Percentiles rank a stretch among this genome's conserved stretches.
Conservation (phyloP, 805 yeast genomes). For the Nakazawaea populi region DNA sequence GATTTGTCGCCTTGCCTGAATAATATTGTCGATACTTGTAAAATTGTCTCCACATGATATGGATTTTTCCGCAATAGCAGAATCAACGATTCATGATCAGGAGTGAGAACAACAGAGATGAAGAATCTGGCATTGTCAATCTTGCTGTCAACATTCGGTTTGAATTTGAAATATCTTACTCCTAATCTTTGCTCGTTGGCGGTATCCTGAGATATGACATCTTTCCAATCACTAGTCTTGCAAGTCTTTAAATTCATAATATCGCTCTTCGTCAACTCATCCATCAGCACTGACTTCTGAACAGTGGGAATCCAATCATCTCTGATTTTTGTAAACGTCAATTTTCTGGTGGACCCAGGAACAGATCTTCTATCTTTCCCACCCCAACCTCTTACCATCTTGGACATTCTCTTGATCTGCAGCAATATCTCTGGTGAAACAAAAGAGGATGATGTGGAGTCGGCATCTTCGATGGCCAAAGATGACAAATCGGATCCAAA, state of each 20-base stretch:
- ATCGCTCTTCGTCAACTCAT: conserved; percentile 37
- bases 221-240: conserved; percentile 40
- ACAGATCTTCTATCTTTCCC: conserved; percentile 68
- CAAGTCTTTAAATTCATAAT: conserved; percentile 28
- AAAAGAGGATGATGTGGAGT: conserved; percentile 64
- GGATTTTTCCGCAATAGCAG: conserved; percentile 54
- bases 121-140: conserved; percentile 47
- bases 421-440: conserved; percentile 63
- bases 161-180: conserved; percentile 52
- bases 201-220: conserved; percentile 37
- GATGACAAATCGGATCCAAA: conserved; percentile 62
- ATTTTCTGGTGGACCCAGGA: conserved; percentile 69
- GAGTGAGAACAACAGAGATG: conserved; percentile 61
- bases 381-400: conserved; percentile 76
- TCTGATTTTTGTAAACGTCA: conserved; percentile 63
- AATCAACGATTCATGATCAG: conserved; percentile 72
- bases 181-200: conserved; percentile 33
- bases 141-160: conserved; percentile 20
- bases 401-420: conserved; percentile 53
- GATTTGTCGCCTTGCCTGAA: conserved; percentile 74
- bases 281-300: conserved; percentile 56
- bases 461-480: conserved; percentile 69
- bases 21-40: conserved; percentile 71
- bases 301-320: conserved; percentile 78
- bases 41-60: conserved; percentile 71